These are phyloP conservation scores for Pythium scleroteichum DNA, from an alignment of 352 stramenopile genomes.

Conservation along the genomic window DNA sequence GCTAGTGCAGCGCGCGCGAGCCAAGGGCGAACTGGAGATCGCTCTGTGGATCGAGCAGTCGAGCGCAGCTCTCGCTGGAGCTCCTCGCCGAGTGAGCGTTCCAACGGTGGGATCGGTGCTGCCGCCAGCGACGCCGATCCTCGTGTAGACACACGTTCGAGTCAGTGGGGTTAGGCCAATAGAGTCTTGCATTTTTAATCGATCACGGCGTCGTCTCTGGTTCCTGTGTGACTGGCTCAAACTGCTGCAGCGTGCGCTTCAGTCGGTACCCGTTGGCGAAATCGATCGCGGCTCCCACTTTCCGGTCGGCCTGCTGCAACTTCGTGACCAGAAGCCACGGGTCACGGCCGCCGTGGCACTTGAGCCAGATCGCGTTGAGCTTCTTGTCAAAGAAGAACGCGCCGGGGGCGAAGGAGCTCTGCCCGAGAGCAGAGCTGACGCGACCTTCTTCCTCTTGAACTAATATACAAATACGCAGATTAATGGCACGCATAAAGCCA, in stretches of 20 bases:
- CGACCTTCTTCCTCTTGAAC: conserved; percentile 21
- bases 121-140: conserved; percentile 12
- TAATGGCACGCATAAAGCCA: not conserved
- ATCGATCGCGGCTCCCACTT: conserved; percentile 60
- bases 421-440: conserved; percentile 6
- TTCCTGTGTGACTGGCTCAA: conserved; percentile 24
- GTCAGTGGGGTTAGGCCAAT: not conserved
- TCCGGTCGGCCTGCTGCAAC: conserved; percentile 66
- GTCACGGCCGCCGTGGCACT: conserved; percentile 30
- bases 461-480: too few relatives aligned
- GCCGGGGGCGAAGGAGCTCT: conserved; percentile 26
- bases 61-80: not conserved
- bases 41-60: conserved; percentile 19
- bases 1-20: conserved; percentile 3
- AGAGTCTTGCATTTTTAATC: not conserved
- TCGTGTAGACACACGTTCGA: conserved; percentile 1
- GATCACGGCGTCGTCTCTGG: not conserved
- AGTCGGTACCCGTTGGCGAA: conserved; percentile 83
- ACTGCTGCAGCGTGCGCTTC: conserved; percentile 59
- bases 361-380: conserved; percentile 68
- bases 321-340: conserved; percentile 74
- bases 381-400: conserved; percentile 81
- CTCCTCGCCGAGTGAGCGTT: not conserved
- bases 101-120: conserved; percentile 2
- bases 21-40: conserved; percentile 24